A percentile compares a stretch with the other conserved stretches of the same genome.
phyloP scores from a whole-genome alignment of 2,329 filamentous ascomycete genomes.

The Ustulina deusta region DNA sequence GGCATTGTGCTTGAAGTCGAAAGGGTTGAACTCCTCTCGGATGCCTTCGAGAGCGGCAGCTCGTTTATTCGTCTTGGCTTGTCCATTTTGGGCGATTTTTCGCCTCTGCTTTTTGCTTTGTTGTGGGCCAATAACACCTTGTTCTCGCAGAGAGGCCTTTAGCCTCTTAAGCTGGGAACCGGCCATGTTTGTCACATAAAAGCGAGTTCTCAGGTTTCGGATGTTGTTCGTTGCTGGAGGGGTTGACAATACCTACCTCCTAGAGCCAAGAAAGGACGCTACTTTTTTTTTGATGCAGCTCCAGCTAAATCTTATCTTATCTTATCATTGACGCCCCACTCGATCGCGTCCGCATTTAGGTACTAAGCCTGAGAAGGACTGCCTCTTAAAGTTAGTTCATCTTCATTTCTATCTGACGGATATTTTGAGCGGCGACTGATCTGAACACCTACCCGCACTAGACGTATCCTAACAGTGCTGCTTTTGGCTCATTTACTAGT shows the following conservation, averaged over 20 bases:
- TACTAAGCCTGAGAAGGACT: not conserved
- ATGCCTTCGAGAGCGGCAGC: conserved; percentile 85
- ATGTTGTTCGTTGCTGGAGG: conserved; percentile 27
- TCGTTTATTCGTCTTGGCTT: conserved; percentile 76
- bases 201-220: not conserved
- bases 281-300: conserved; percentile 36
- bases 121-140: conserved; percentile 89
- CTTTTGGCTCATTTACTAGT: too few species aligned
- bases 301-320: conserved; percentile 36
- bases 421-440: not conserved
- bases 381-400: not conserved
- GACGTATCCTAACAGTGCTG: too few species aligned
- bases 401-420: not conserved
- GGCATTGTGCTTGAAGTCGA: conserved; percentile 87
- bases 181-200: conserved; percentile 71
- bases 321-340: conserved; percentile 38
- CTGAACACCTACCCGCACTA: too few species aligned
- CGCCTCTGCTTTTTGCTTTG: conserved; percentile 96
- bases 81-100: conserved; percentile 74
- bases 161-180: conserved; percentile 97
- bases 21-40: conserved; percentile 96
- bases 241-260: not conserved
- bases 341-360: not conserved
- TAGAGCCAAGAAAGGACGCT: conserved; percentile 2
- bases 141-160: conserved; percentile 88